Evolutionary conservation across 2,329 filamentous ascomycete genomes (phyloP).

Genomic region (Aspergillus sp.): DNA sequence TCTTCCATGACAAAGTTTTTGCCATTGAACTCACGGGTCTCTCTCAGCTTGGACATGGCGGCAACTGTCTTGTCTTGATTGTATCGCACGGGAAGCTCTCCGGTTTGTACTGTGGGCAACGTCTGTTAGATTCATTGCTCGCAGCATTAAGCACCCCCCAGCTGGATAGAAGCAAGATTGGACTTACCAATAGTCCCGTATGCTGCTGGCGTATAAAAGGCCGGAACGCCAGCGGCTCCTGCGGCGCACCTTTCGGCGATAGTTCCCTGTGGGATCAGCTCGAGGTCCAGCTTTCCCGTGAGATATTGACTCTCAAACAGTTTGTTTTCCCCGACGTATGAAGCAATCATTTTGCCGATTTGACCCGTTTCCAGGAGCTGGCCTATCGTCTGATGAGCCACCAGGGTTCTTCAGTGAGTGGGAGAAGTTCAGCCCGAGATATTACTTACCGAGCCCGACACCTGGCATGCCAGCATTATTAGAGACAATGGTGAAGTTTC

Average conservation of each 20-base stretch:
- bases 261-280: constrained; percentile 87
- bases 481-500: constrained; percentile 66
- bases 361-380: constrained; percentile 66
- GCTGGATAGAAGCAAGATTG: no score
- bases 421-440: neutral
- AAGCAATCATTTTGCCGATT: constrained; percentile 66
- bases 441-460: constrained; percentile 58
- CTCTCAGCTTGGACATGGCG: constrained; percentile 59
- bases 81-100: constrained; percentile 61
- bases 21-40: constrained; percentile 67
- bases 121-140: no score
- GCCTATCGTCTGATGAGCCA: constrained; percentile 43
- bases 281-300: constrained; percentile 73
- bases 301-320: constrained; percentile 84
- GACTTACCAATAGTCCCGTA: constrained; percentile 74
- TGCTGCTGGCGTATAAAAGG: constrained; percentile 76
- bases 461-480: constrained; percentile 72
- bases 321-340: constrained; percentile 75
- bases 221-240: constrained; percentile 79
- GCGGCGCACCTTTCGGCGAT: constrained; percentile 79
- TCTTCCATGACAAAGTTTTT: constrained; percentile 71
- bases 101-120: constrained; percentile 47
- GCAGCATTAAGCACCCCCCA: no score
- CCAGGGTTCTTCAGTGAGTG: neutral
- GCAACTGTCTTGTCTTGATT: constrained; percentile 76